Base-by-base conservation (phyloP, 306 rosid genomes). In the Quercus rubra region DNA sequence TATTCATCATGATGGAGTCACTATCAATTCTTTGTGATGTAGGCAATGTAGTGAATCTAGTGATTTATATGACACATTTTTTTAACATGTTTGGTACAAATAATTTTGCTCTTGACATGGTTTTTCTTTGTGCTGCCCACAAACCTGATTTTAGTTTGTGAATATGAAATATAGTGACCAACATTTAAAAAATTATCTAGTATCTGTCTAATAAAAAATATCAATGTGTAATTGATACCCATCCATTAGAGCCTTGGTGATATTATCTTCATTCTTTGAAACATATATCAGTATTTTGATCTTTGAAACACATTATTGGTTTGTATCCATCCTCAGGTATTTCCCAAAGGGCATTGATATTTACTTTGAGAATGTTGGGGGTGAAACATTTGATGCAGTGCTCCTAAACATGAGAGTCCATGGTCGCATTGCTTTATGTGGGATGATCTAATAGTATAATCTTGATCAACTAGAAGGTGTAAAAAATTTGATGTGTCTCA, bases 311-410 rank as follows among this genome's bases (percentile, higher is more conserved):
- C 54, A 49, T 46, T 46, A 57, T 7, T 11, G 30, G 17, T 23
- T 63, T 27, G 14, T 28, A 10, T 63, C 25, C 18, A 19, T 64
- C 19, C 31, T 4, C 52, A 82, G 75, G 85, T 81, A 38, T 25
- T 73, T 78, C 71, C 81, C 77, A 12, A 6, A 70, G 46, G 81
- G 81, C 71, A 78, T 78, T 9, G 81, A 78, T 69, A 43, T 78
- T 18, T 78, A 70, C 81, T 70, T 71, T 46, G 76, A 78, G 71
- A 70, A 78, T 46, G 81, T 70, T 4, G 76, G 76, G 21, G 77
- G 82, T n/a, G 25, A 71, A 71, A 71, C 62, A 57, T 72, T 78
- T 0, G 82, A 78, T 30, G 77, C 62, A n/a, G 82, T 78, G 25
- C 77, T 78, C 12, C 59, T 71, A 14, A 71, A 78, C 62, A 78